Conservation (phyloP, 352 stramenopile species). For the Phytophthora citricola region DNA sequence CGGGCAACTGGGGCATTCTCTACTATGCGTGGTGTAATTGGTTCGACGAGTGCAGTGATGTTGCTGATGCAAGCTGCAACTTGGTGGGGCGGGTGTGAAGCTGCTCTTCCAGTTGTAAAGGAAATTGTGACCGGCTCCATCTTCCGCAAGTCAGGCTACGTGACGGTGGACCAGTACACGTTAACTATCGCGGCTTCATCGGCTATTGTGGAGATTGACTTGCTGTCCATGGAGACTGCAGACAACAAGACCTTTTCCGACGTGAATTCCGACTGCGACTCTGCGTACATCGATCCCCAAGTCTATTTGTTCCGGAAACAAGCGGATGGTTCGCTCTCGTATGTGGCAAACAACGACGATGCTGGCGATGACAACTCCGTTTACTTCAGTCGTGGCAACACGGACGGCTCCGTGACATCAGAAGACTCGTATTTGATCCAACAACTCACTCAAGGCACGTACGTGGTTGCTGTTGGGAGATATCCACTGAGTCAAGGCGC, state of each 20-base stretch:
- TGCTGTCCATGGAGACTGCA: conserved; percentile 69
- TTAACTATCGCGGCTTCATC: conserved; percentile 45
- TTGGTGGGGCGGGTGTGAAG: conserved; percentile 11
- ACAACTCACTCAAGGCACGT: conserved; percentile 47
- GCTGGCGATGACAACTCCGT: conserved; percentile 60
- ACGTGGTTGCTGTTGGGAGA: conserved; percentile 64
- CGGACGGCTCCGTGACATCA: conserved; percentile 56
- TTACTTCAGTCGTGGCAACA: conserved; percentile 40
- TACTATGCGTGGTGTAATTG: conserved; percentile 24
- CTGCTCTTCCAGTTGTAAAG: conserved; percentile 39
- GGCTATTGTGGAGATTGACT: conserved; percentile 67
- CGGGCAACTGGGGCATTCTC: background rate
- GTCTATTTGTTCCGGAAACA: conserved; percentile 53
- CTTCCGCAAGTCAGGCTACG: conserved; percentile 50
- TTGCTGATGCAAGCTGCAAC: conserved; percentile 23
- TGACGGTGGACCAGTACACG: conserved; percentile 74
- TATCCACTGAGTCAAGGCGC: conserved; percentile 56
- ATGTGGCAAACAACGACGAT: conserved; percentile 72
- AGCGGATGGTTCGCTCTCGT: conserved; percentile 32
- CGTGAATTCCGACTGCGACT: conserved; percentile 78
- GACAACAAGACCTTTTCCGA: conserved; percentile 48
- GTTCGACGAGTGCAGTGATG: conserved; percentile 14
- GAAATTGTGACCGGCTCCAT: conserved; percentile 65
- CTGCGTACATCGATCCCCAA: conserved; percentile 74
- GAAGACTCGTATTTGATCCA: conserved; percentile 75